phyloP scores from a whole-genome alignment of 441 rosid genomes.

The Heliophila coronopifolia region DNA sequence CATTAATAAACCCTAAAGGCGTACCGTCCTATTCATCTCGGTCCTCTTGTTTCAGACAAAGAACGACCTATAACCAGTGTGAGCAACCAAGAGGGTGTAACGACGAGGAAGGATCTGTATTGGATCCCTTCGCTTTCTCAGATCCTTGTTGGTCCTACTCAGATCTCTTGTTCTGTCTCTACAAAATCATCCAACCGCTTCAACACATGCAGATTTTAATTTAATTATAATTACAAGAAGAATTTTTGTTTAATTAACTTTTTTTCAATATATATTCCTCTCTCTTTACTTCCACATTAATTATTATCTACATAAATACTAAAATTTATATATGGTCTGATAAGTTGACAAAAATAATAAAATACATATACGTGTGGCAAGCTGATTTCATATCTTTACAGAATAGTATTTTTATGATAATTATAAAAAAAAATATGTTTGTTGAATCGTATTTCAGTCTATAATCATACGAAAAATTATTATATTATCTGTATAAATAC shows the following conservation, averaged over 20 bases:
- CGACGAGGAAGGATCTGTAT: conserved; percentile 51
- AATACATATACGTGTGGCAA: background rate
- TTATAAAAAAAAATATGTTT: background rate
- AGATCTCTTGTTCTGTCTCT: conserved; percentile 84
- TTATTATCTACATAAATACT: background rate
- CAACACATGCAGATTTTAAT: conserved; percentile 77
- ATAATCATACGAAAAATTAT: background rate
- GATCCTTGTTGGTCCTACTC: conserved; percentile 82
- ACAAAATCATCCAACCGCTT: conserved; percentile 76
- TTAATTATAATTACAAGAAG: background rate
- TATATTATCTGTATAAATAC: background rate
- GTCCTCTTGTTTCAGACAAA: conserved; percentile 35
- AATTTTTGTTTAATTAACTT: background rate
- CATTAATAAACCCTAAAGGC: conserved; percentile 26
- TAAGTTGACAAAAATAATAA: no score
- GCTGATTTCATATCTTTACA: background rate
- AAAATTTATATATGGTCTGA: background rate
- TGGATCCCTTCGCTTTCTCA: conserved; percentile 85
- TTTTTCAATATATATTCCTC: background rate
- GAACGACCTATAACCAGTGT: conserved; percentile 21
- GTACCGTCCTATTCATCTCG: conserved; percentile 67
- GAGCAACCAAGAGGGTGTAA: conserved; percentile 28
- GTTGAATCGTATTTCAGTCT: background rate
- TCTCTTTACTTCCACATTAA: background rate
- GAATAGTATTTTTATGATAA: background rate